A percentile compares a stretch with the other conserved stretches of the same genome.
These are phyloP conservation scores for Penicillium antarcticum DNA, from an alignment of 495 filamentous ascomycete species.

Conservation along the genomic window DNA sequence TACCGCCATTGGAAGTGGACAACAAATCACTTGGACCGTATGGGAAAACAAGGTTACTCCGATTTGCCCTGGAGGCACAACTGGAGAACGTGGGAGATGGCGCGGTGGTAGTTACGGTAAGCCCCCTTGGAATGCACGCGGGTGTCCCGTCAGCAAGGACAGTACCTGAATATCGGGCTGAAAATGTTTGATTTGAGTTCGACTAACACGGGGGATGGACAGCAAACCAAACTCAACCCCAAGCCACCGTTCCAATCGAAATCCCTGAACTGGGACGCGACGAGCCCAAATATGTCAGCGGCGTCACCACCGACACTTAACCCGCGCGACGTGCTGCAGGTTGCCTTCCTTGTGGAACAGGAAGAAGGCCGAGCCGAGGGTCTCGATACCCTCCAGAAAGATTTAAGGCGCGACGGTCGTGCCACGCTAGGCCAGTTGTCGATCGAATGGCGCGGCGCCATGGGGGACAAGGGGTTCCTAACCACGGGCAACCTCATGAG, in stretches of 20 bases:
- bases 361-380: constrained; percentile 46
- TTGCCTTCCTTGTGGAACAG: constrained; percentile 83
- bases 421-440: constrained; percentile 75
- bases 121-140: neutral
- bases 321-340: constrained; percentile 85
- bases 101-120: constrained; percentile 42
- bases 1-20: constrained; percentile 45
- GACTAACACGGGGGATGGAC: constrained; percentile 4
- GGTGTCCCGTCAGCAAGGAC: neutral
- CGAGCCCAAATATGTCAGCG: constrained; percentile 21
- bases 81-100: constrained; percentile 80
- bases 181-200: neutral
- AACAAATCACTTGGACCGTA: constrained; percentile 46
- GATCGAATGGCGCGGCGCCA: constrained; percentile 82
- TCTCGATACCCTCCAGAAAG: constrained; percentile 45
- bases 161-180: neutral
- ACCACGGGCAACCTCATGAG: constrained; percentile 81
- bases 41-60: constrained; percentile 40
- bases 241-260: constrained; percentile 54
- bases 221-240: constrained; percentile 51
- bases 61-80: constrained; percentile 82
- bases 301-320: constrained; percentile 62
- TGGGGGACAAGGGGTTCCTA: constrained; percentile 86
- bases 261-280: constrained; percentile 57
- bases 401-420: constrained; percentile 56